These are phyloP conservation scores for Dentipellis sp. DNA, from an alignment of 768 basidiomycete genomes.

Conservation along the genomic window DNA sequence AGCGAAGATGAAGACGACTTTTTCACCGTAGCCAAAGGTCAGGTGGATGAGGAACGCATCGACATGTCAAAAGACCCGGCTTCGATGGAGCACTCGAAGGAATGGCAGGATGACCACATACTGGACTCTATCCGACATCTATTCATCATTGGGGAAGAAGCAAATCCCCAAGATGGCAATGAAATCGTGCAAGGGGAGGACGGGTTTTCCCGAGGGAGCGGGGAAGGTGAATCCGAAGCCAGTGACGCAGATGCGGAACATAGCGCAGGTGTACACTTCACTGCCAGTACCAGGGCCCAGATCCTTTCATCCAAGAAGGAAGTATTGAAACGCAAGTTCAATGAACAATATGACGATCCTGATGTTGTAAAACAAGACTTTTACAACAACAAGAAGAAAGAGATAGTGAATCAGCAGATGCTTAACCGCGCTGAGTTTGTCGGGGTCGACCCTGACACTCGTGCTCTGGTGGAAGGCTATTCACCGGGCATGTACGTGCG, in stretches of 20 bases:
- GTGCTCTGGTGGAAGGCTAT: constrained; percentile 83
- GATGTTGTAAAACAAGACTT: constrained; percentile 74
- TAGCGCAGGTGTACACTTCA: constrained; percentile 13
- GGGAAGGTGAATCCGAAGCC: constrained; percentile 31
- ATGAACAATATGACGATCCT: constrained; percentile 93
- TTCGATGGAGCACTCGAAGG: constrained; percentile 41
- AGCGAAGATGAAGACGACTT: constrained; percentile 60
- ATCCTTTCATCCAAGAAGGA: constrained; percentile 83
- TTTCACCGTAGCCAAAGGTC: constrained; percentile 47
- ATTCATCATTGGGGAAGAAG: constrained; percentile 75
- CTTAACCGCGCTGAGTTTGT: constrained; percentile 84
- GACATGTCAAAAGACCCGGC: constrained; percentile 64
- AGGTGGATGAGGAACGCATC: constrained; percentile 32
- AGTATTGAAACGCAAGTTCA: constrained; percentile 87
- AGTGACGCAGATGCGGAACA: constrained; percentile 25
- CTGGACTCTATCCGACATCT: constrained; percentile 79
- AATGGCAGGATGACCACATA: constrained; percentile 81
- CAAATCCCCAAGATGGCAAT: constrained; percentile 18
- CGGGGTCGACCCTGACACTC: constrained; percentile 63
- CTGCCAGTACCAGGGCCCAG: constrained; percentile 33
- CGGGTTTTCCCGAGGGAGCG: constrained; percentile 19
- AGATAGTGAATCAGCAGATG: constrained; percentile 75
- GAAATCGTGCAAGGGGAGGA: constrained; percentile 5
- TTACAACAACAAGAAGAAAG: constrained; percentile 87
- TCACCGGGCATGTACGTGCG: constrained; percentile 89